A percentile compares a stretch with the other conserved stretches of the same genome.
phyloP scores from a whole-genome alignment of 2,329 filamentous ascomycete genomes.

The Colletotrichum nymphaeae region DNA sequence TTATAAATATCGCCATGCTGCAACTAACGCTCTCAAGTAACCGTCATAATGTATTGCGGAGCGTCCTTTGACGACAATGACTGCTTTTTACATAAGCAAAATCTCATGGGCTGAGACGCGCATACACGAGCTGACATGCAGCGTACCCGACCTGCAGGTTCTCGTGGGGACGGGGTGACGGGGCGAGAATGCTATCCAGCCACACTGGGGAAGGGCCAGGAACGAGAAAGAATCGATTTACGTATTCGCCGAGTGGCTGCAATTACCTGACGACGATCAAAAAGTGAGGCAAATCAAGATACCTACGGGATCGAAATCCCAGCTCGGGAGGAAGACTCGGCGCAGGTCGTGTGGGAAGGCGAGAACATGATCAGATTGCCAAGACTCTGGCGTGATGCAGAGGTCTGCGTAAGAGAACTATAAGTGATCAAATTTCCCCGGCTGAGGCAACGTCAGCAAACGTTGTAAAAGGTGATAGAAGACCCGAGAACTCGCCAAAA shows the following conservation, averaged over 20 bases:
- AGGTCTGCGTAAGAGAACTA: fast-evolving
- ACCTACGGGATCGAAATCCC: not conserved
- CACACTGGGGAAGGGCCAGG: fast-evolving
- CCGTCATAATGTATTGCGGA: fast-evolving
- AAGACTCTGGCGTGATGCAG: not conserved
- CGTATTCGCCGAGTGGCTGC: not conserved
- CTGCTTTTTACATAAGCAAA: not conserved
- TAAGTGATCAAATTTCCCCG: not conserved
- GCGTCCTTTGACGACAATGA: not conserved
- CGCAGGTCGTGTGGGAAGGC: not conserved
- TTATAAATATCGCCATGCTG: too few species aligned
- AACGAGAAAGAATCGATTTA: too few species aligned
- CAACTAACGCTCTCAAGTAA: not conserved
- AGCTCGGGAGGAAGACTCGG: not conserved
- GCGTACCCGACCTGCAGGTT: not conserved
- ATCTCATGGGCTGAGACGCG: not conserved
- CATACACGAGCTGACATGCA: conserved; percentile 31
- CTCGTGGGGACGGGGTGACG: not conserved
- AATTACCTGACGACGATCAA: not conserved
- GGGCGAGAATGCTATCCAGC: not conserved
- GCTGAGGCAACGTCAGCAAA: too few species aligned
- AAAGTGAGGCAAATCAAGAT: not conserved
- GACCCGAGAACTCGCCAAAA: not conserved
- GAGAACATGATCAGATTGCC: not conserved
- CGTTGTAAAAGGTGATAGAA: not conserved